Evolutionary conservation across 139 green algal genomes (phyloP).

Genomic region (Picochlorum sp.): DNA sequence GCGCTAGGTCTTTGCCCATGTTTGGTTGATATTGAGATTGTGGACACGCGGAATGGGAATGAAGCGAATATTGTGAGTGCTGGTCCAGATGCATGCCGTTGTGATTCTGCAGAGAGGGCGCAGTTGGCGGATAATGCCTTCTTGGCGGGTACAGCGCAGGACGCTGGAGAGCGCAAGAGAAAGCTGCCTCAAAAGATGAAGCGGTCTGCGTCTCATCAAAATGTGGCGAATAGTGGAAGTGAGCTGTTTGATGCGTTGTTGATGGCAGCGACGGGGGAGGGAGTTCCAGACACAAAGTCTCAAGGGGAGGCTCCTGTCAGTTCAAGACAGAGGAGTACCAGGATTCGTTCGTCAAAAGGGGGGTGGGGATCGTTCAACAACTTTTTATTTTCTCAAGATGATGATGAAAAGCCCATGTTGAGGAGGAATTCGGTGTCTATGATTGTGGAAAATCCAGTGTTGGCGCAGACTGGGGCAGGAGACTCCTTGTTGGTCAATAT

Average conservation of each 20-base stretch:
- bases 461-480: slow-evolving; percentile 27
- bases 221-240: slow-evolving; percentile 19
- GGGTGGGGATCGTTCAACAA: not conserved
- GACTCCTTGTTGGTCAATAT: slow-evolving; percentile 15
- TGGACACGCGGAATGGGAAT: slow-evolving; percentile 81
- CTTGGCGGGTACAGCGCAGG: slow-evolving; percentile 8
- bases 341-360: not conserved
- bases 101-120: slow-evolving; percentile 26
- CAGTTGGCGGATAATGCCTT: slow-evolving; percentile 21
- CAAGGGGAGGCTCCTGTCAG: slow-evolving; percentile 45
- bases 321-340: slow-evolving; percentile 21
- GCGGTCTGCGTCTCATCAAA: not conserved
- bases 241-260: slow-evolving; percentile 78
- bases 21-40: slow-evolving; percentile 90
- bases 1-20: slow-evolving; percentile 81
- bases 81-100: slow-evolving; percentile 58
- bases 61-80: slow-evolving; percentile 62
- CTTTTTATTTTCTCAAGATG: not conserved
- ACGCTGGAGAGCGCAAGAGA: not conserved
- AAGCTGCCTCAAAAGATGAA: not conserved
- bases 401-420: slow-evolving; percentile 21
- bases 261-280: slow-evolving; percentile 54
- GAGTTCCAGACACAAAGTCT: slow-evolving; percentile 6
- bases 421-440: slow-evolving; percentile 37
- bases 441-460: slow-evolving; percentile 40